These are phyloP conservation scores for Suhomyces bolitotheri DNA, from an alignment of 1,139 yeast species.

Conservation along the genomic window DNA sequence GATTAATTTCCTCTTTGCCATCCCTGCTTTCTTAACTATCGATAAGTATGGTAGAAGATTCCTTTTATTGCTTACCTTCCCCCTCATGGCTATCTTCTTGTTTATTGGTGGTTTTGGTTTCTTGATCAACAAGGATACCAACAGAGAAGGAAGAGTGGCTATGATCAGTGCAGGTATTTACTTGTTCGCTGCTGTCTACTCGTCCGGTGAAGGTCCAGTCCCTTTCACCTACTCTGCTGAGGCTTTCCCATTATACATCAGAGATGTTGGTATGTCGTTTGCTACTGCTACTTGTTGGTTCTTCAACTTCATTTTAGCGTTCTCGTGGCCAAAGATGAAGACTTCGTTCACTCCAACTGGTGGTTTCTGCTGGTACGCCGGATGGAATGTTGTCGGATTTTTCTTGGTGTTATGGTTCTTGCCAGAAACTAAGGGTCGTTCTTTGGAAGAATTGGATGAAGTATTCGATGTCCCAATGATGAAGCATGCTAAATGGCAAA, in stretches of 20 bases:
- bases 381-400: slow-evolving; percentile 79
- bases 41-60: slow-evolving; percentile 78
- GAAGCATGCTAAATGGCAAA: slow-evolving; percentile 58
- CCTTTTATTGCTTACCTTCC: slow-evolving; percentile 70
- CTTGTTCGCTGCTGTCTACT: slow-evolving; percentile 69
- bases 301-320: slow-evolving; percentile 75
- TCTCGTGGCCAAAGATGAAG: slow-evolving; percentile 78
- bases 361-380: slow-evolving; percentile 88
- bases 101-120: slow-evolving; percentile 77
- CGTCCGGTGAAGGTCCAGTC: slow-evolving; percentile 88
- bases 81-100: slow-evolving; percentile 66
- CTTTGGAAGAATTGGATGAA: slow-evolving; percentile 71
- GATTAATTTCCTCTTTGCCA: slow-evolving; percentile 75
- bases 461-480: slow-evolving; percentile 59
- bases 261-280: slow-evolving; percentile 83
- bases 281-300: slow-evolving; percentile 91
- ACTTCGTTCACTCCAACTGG: slow-evolving; percentile 73
- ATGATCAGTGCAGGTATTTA: slow-evolving; percentile 72
- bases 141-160: slow-evolving; percentile 56
- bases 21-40: slow-evolving; percentile 82
- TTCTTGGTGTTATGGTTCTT: slow-evolving; percentile 64
- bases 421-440: slow-evolving; percentile 69
- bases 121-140: slow-evolving; percentile 50
- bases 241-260: slow-evolving; percentile 78
- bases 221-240: slow-evolving; percentile 90